Conservation (phyloP, 2,329 filamentous ascomycete genomes). For the Malbranchea zuffiana region DNA sequence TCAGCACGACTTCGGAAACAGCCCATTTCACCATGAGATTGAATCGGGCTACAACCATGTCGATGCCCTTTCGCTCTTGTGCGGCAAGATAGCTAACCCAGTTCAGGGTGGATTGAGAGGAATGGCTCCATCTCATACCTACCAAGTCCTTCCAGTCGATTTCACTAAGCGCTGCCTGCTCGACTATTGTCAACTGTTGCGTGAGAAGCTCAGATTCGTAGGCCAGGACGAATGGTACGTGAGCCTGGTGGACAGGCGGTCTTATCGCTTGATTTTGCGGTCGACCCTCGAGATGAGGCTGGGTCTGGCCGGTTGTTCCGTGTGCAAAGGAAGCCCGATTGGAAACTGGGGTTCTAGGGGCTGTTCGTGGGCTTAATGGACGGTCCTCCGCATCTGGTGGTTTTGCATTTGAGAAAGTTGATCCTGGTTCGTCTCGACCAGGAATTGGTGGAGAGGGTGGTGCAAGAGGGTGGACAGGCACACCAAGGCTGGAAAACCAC, state of each 20-base stretch:
- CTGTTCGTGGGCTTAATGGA: conserved; percentile 4
- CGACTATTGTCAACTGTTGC: conserved; percentile 54
- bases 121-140: conserved; percentile 51
- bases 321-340: not conserved
- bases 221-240: conserved; percentile 53
- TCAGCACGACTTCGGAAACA: conserved; percentile 52
- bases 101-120: conserved; percentile 41
- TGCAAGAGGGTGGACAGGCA: conserved; percentile 36
- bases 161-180: conserved; percentile 55
- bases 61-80: conserved; percentile 47
- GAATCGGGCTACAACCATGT: conserved; percentile 55
- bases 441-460: conserved; percentile 39
- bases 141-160: conserved; percentile 58
- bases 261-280: conserved; percentile 1
- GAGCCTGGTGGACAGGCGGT: conserved; percentile 19
- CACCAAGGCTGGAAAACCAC: conserved; percentile 29
- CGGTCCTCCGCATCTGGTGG: conserved; percentile 14
- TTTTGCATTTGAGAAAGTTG: conserved; percentile 24
- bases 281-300: conserved; percentile 26
- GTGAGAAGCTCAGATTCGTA: conserved; percentile 51
- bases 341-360: conserved; percentile 1
- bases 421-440: conserved; percentile 29
- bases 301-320: conserved; percentile 16
- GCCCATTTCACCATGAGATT: conserved; percentile 58
- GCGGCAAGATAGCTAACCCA: conserved; percentile 53